These are phyloP conservation scores for Cladosporium sp. DNA, from an alignment of 2,329 filamentous ascomycete genomes.

Conservation along the genomic window DNA sequence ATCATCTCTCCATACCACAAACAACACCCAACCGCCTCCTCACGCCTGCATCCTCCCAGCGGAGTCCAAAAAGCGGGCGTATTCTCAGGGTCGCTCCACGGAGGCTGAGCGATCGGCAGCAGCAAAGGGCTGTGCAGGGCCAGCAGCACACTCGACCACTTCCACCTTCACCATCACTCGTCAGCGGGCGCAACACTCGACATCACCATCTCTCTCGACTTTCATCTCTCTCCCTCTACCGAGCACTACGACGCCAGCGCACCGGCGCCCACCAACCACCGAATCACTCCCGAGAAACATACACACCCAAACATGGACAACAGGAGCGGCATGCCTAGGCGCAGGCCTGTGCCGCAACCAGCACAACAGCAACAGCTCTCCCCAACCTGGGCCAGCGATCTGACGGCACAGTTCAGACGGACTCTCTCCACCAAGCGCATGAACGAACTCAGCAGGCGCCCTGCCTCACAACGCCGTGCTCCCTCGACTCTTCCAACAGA, in stretches of 20 bases:
- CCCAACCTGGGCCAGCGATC: conserved; percentile 70
- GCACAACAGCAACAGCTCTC: conserved; percentile 21
- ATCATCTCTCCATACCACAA: neutral
- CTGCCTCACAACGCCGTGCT: conserved; percentile 44
- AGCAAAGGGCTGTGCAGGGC: conserved; percentile 9
- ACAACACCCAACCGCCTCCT: neutral
- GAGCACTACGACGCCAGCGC: neutral
- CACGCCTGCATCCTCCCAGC: neutral
- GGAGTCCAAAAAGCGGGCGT: conserved; percentile 2
- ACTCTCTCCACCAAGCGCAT: conserved; percentile 80
- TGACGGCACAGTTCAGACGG: conserved; percentile 81
- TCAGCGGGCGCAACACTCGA: conserved; percentile 4
- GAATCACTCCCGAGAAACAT: neutral
- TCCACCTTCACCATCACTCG: neutral
- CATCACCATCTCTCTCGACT: conserved; percentile 1
- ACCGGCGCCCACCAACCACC: neutral
- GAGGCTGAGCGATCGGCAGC: conserved; percentile 10
- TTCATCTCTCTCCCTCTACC: neutral
- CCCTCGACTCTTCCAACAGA: conserved; percentile 45
- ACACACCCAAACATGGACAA: conserved; percentile 16
- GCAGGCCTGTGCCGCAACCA: conserved; percentile 27
- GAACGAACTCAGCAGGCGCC: conserved; percentile 61
- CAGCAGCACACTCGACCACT: neutral
- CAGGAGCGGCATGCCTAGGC: conserved; percentile 25
- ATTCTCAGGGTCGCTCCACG: conserved; percentile 7